Base-by-base conservation (phyloP, 345 rosid genomes). In the Eucalyptus decipiens region DNA sequence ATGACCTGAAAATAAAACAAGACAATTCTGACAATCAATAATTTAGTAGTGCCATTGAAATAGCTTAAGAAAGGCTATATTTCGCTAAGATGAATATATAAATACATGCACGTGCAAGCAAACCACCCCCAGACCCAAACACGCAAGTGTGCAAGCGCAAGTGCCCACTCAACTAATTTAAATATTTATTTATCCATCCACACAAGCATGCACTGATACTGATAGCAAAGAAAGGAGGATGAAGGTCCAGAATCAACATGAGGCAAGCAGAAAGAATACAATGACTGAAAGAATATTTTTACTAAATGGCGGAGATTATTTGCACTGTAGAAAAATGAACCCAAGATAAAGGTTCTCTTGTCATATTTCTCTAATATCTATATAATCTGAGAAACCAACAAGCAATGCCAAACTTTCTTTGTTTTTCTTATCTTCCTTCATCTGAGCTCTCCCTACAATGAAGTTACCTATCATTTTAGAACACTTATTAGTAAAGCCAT, bases 1-100 rank as follows among this genome's bases (percentile, higher is more conserved):
- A 97, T 89, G 86, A 97, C 96, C 99, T 98, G 99, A 50, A 91
- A 88, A 60, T 67, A 90, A 56, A 86, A 92, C 26, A 89, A 89
- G 87, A 30, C 52, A 87, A 91, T 48, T 86, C 28, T 42, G 40
- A 86, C 3, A 2, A 37, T 76, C 85, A 76, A 76, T 76, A 40
- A 23, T 76, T 21, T 40, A 40, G 85, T 76, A 51, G 37, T 50
- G 30, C 65, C 65, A 86, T 32, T 86, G 87, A 51, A 32, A 86
- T n/a, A 51, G 87, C 45, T n/a, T 86, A 86, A 56, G 85, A 76
- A 23, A 76, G 47, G 30, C 85, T 19, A 76, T 40, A 76, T 42
- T 76, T 76, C 9, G 9, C 85, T 76, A 40, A 40, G 85, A 76
- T 40, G 30, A 76, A 76, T 43, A 76, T 11, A 40, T 76, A 40